These are phyloP conservation scores for Candida glaebosa DNA, from an alignment of 805 yeast species.

Conservation along the genomic window DNA sequence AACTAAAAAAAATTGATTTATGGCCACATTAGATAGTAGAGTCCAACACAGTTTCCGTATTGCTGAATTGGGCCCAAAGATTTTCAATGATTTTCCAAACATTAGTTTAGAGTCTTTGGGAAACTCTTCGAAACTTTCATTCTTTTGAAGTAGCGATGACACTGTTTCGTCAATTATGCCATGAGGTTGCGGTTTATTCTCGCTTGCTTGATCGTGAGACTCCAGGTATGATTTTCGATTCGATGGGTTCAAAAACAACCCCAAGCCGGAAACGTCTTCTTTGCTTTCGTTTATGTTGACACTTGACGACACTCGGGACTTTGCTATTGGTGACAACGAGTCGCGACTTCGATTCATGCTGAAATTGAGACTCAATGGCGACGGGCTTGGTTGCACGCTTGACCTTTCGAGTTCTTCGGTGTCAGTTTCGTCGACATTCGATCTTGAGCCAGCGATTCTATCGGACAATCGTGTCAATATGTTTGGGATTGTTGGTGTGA, in stretches of 20 bases:
- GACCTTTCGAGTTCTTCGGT: constrained; percentile 1
- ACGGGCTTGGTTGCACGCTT: background rate
- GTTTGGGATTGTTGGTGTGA: constrained; percentile 15
- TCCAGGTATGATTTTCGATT: background rate
- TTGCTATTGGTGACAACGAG: background rate
- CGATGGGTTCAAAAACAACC: constrained; percentile 4
- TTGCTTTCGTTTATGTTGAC: background rate
- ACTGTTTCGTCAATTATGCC: background rate
- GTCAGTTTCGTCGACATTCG: constrained; percentile 5
- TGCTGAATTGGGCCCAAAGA: constrained; percentile 29
- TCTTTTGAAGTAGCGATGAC: background rate
- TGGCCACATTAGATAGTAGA: constrained; percentile 20
- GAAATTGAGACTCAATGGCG: background rate
- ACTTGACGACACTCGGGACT: background rate
- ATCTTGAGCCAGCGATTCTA: constrained; percentile 34
- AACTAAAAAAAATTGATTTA: constrained; percentile 35
- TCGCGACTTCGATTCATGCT: background rate
- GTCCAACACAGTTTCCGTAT: constrained; percentile 29
- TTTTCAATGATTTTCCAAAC: constrained; percentile 33
- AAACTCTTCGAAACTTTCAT: background rate
- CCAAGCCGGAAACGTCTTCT: constrained; percentile 5
- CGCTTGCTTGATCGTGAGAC: background rate
- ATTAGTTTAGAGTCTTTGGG: constrained; percentile 15
- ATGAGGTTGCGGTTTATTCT: background rate
- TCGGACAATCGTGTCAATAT: constrained; percentile 27